These are phyloP conservation scores for Saprolegnia diclina DNA, from an alignment of 352 stramenopile species.

Conservation along the genomic window DNA sequence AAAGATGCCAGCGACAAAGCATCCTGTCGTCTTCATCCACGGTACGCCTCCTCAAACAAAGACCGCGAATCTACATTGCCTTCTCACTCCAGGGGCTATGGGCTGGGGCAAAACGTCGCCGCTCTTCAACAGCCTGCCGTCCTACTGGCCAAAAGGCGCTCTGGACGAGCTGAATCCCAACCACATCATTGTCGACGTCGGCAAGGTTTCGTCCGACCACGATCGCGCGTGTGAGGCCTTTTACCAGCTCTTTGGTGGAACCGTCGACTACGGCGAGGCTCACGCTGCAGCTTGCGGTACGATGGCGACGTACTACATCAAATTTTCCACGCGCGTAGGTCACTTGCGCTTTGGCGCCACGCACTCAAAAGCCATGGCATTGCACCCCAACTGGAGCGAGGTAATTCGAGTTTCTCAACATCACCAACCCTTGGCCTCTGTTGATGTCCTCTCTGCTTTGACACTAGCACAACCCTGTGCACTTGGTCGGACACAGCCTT, in stretches of 20 bases:
- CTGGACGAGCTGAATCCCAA: conserved; percentile 47
- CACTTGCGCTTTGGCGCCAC: conserved; percentile 47
- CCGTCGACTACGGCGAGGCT: conserved; percentile 54
- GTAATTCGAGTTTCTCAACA: not conserved
- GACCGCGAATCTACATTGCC: not conserved
- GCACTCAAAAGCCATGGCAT: conserved; percentile 28
- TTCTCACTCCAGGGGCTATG: conserved; percentile 22
- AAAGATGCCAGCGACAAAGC: conserved; percentile 38
- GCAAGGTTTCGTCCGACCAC: conserved; percentile 55
- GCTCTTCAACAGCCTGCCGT: conserved; percentile 40
- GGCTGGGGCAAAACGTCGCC: conserved; percentile 46
- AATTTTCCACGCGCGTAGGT: conserved; percentile 17
- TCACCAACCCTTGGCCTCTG: not conserved
- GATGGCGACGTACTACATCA: not conserved
- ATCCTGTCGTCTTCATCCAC: conserved; percentile 61
- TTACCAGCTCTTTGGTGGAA: conserved; percentile 52
- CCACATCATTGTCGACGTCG: conserved; percentile 55
- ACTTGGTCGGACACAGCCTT: conserved; percentile 58
- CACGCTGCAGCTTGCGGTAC: conserved; percentile 31
- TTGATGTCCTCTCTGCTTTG: not conserved
- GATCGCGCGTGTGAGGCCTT: conserved; percentile 63
- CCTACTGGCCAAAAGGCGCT: conserved; percentile 52
- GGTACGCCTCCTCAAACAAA: conserved; percentile 27
- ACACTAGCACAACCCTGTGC: conserved; percentile 37
- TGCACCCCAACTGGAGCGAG: conserved; percentile 43